Evolutionary conservation across 345 rosid genomes (phyloP).

Genomic region (Eutrema heterophyllum): DNA sequence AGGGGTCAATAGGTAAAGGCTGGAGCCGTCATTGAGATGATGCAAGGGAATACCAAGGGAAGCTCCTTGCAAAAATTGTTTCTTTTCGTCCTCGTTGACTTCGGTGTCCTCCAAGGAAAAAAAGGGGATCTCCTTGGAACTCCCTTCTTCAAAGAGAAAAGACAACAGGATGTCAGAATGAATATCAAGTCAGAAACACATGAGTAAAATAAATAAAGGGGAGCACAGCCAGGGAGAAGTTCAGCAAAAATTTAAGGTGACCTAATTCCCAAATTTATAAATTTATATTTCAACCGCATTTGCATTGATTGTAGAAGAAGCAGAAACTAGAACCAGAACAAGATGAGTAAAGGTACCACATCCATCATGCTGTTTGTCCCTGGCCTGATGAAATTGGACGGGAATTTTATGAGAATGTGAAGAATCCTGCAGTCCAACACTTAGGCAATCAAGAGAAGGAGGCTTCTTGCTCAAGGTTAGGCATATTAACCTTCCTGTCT

Average conservation of each 20-base stretch:
- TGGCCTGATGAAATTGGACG: slow-evolving; percentile 16
- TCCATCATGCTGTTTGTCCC: slow-evolving; percentile 31
- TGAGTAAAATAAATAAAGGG: not conserved
- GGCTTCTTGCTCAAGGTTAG: slow-evolving; percentile 52
- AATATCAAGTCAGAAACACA: slow-evolving; percentile 15
- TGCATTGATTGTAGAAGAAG: not conserved
- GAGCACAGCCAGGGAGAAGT: not conserved
- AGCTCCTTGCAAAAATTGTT: slow-evolving; percentile 34
- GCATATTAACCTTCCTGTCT: slow-evolving; percentile 33
- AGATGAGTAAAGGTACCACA: slow-evolving; percentile 40
- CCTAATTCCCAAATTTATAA: not conserved
- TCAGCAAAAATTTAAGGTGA: slow-evolving; percentile 1
- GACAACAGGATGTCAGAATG: slow-evolving; percentile 31
- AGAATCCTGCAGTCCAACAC: slow-evolving; percentile 35
- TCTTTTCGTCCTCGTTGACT: slow-evolving; percentile 28
- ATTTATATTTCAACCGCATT: not conserved
- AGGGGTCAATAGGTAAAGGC: slow-evolving; percentile 62
- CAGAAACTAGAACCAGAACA: slow-evolving; percentile 9
- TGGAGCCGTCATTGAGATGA: slow-evolving; percentile 74
- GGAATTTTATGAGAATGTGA: slow-evolving; percentile 24
- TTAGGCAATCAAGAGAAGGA: slow-evolving; percentile 36
- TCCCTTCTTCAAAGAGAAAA: slow-evolving; percentile 34
- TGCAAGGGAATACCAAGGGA: slow-evolving; percentile 54
- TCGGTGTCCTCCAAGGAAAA: slow-evolving; percentile 31
- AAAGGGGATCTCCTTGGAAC: slow-evolving; percentile 41